phyloP scores from a whole-genome alignment of 495 filamentous ascomycete genomes.

The Xylaria venustula region DNA sequence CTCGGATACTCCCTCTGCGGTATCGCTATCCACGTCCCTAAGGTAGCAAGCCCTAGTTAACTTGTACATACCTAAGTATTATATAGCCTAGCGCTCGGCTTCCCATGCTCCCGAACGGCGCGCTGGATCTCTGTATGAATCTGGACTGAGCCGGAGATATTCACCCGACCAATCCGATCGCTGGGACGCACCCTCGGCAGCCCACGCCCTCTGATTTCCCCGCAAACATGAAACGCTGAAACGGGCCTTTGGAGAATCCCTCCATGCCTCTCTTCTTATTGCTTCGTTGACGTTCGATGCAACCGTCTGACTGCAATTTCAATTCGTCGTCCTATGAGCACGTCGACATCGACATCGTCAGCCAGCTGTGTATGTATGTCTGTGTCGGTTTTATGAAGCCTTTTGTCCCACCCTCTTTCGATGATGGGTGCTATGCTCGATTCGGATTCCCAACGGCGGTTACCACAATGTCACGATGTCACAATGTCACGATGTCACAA shows the following conservation, averaged over 20 bases:
- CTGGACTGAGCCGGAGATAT: conserved; percentile 2
- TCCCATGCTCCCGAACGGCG: background rate
- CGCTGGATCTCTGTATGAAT: background rate
- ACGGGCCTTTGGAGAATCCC: conserved; percentile 4
- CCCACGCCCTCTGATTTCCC: background rate
- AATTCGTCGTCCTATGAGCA: background rate
- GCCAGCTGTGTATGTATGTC: background rate
- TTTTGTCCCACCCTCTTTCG: background rate
- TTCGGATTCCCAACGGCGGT: no score
- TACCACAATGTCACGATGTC: no score
- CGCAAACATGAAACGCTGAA: conserved; percentile 9
- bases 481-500: no score
- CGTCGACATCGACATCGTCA: no score
- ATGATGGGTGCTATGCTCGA: no score
- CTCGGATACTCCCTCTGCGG: no score
- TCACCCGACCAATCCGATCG: background rate
- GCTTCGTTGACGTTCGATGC: background rate
- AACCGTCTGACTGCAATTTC: background rate
- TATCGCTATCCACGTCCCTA: no score
- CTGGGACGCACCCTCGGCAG: background rate
- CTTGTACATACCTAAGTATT: no score
- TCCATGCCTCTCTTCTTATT: background rate
- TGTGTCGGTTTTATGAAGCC: no score
- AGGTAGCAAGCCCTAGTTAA: no score
- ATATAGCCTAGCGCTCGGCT: background rate